These are phyloP conservation scores for Carex littledalei DNA, from an alignment of 176 grass and related monocot species.

Conservation along the genomic window DNA sequence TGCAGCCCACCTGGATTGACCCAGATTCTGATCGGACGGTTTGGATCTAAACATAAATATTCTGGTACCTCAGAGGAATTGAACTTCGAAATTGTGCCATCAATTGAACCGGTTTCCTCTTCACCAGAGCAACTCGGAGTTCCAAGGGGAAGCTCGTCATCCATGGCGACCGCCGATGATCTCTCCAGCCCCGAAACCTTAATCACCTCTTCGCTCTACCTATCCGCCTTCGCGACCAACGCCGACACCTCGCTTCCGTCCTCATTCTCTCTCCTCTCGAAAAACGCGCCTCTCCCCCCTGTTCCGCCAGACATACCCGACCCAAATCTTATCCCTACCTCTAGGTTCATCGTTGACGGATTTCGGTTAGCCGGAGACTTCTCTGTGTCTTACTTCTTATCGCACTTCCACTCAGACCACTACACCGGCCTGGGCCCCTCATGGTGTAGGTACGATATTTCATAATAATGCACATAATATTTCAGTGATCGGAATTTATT, in stretches of 20 bases:
- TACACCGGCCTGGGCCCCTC: constrained; percentile 54
- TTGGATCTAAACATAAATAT: too few relatives aligned
- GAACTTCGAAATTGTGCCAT: too few relatives aligned
- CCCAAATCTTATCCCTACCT: constrained; percentile 54
- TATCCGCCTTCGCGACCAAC: constrained; percentile 39
- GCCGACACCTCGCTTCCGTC: constrained; percentile 19
- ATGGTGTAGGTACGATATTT: constrained; percentile 38
- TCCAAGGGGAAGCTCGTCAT: background rate
- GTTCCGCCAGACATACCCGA: constrained; percentile 39
- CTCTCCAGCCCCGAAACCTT: background rate
- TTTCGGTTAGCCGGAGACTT: constrained; percentile 81
- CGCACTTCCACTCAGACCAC: constrained; percentile 97
- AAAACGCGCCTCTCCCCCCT: constrained; percentile 27
- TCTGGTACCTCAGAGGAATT: too few relatives aligned
- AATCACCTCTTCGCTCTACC: constrained; percentile 28
- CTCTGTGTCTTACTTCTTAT: constrained; percentile 79
- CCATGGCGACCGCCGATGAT: constrained; percentile 10
- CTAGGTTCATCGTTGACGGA: constrained; percentile 77
- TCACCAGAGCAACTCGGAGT: background rate
- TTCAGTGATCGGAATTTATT: background rate
- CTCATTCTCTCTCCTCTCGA: constrained; percentile 22
- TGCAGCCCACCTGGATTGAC: too few relatives aligned
- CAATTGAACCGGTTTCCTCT: too few relatives aligned
- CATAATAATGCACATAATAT: background rate
- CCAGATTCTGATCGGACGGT: too few relatives aligned